Conservation (phyloP, 257 asterid genomes). For the Solanum appendiculatum region DNA sequence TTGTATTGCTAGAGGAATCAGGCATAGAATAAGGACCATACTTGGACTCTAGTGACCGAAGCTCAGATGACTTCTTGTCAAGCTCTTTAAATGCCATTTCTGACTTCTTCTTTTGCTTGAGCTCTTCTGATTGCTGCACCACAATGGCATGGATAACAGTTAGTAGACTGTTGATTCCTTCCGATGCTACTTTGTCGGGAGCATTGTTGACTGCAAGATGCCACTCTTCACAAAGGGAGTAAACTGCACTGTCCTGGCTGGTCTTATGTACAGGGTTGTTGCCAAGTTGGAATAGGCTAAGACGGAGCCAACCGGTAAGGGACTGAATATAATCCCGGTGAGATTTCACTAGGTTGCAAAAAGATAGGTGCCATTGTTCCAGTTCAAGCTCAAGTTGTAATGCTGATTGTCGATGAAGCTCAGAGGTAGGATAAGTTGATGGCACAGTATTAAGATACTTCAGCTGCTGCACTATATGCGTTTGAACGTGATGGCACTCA, state of each 20-base stretch:
- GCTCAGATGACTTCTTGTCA: conserved; percentile 66
- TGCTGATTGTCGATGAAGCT: conserved; percentile 83
- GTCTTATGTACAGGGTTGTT: conserved; percentile 48
- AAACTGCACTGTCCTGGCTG: conserved; percentile 54
- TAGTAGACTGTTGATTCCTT: conserved; percentile 77
- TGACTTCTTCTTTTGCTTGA: conserved; percentile 66
- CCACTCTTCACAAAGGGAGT: conserved; percentile 95
- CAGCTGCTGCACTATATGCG: conserved; percentile 91
- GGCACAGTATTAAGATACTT: conserved; percentile 61
- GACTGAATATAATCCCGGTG: conserved; percentile 83
- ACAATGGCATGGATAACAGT: conserved; percentile 70
- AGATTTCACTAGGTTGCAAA: conserved; percentile 75
- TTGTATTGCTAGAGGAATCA: conserved; percentile 21
- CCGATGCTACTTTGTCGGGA: conserved; percentile 92
- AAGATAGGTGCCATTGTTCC: conserved; percentile 89
- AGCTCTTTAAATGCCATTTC: conserved; percentile 71
- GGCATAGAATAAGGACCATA: conserved; percentile 42
- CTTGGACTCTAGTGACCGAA: conserved; percentile 60
- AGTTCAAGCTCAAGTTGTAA: conserved; percentile 97
- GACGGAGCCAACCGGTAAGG: conserved; percentile 91
- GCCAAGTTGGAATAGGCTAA: conserved; percentile 72
- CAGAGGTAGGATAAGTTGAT: conserved; percentile 62
- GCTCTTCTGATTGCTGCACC: conserved; percentile 78
- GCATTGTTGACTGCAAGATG: conserved; percentile 72
- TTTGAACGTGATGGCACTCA: conserved; percentile 92